phyloP scores from a whole-genome alignment of 1,284 basidiomycete genomes.

The Heliocybe sulcata region DNA sequence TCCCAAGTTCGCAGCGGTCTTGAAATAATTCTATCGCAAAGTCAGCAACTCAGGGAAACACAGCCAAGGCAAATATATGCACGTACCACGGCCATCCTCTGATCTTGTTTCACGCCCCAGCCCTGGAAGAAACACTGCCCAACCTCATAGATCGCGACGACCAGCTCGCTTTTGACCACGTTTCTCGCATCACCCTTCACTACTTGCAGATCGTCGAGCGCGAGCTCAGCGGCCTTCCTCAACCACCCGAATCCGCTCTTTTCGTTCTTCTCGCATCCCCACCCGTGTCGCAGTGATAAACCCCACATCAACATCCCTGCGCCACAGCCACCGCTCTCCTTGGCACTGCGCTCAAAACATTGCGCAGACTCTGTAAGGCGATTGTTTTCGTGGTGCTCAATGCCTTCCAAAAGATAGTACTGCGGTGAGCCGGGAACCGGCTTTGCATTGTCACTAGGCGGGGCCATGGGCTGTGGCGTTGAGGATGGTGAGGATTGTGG shows the following conservation, averaged over 20 bases:
- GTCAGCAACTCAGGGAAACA: background rate
- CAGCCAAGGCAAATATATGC: slow-evolving; percentile 1
- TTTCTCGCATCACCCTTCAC: slow-evolving; percentile 31
- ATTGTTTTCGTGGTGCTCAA: slow-evolving; percentile 77
- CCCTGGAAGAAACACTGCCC: slow-evolving; percentile 90
- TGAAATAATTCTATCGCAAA: slow-evolving; percentile 68
- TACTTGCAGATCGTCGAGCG: slow-evolving; percentile 72
- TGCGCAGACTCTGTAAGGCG: slow-evolving; percentile 65
- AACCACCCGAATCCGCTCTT: slow-evolving; percentile 79
- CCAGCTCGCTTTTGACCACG: slow-evolving; percentile 43
- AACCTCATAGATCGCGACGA: slow-evolving; percentile 87
- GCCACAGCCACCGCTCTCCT: slow-evolving; percentile 71
- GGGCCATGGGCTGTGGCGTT: slow-evolving; percentile 6
- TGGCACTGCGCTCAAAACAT: slow-evolving; percentile 80
- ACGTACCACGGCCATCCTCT: slow-evolving; percentile 78
- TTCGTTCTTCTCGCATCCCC: slow-evolving; percentile 79
- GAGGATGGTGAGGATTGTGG: slow-evolving; percentile 7
- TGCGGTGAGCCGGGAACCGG: slow-evolving; percentile 16
- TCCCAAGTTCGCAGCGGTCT: slow-evolving; percentile 76
- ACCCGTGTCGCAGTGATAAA: slow-evolving; percentile 80
- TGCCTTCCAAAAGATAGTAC: slow-evolving; percentile 70
- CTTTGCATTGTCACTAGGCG: slow-evolving; percentile 7
- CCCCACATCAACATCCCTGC: slow-evolving; percentile 94
- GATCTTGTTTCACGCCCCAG: slow-evolving; percentile 84
- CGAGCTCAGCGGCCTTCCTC: slow-evolving; percentile 71